These are phyloP conservation scores for Coemansia sp. DNA, from an alignment of 192 early-diverging fungal genomes.

Conservation along the genomic window DNA sequence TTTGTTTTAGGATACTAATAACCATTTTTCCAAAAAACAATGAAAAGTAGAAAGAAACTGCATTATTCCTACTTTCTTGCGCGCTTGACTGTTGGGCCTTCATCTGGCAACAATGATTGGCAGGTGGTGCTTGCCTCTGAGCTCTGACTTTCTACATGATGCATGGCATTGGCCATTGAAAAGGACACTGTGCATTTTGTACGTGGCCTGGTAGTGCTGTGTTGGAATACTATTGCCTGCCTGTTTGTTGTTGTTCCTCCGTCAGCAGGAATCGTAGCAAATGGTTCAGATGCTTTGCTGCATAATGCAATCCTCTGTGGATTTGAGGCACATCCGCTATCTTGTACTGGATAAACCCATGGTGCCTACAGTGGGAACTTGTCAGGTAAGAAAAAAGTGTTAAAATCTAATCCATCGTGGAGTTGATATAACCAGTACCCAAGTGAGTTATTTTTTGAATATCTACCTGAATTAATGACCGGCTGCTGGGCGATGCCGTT, in stretches of 20 bases:
- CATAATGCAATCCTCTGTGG: background rate
- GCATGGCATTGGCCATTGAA: constrained; percentile 27
- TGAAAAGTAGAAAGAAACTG: background rate
- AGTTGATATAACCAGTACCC: background rate
- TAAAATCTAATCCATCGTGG: background rate
- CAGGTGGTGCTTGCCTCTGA: background rate
- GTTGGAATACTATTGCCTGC: constrained; percentile 1
- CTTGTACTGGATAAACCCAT: background rate
- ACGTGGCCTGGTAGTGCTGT: constrained; percentile 16
- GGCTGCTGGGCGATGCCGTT: background rate
- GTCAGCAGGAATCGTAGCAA: background rate
- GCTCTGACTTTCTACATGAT: constrained; percentile 21
- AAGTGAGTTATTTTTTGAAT: background rate
- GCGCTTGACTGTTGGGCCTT: background rate
- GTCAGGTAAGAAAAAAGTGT: background rate
- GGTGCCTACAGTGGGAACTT: background rate
- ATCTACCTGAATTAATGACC: background rate
- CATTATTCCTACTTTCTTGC: background rate
- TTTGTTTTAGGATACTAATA: background rate
- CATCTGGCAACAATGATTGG: background rate
- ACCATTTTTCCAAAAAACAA: constrained; percentile 8
- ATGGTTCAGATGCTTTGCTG: background rate
- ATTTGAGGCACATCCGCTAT: background rate
- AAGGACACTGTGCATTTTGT: constrained; percentile 24
- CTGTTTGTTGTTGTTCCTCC: background rate